These are phyloP conservation scores for Amylocystis lapponica DNA, from an alignment of 768 basidiomycete genomes.

Conservation along the genomic window DNA sequence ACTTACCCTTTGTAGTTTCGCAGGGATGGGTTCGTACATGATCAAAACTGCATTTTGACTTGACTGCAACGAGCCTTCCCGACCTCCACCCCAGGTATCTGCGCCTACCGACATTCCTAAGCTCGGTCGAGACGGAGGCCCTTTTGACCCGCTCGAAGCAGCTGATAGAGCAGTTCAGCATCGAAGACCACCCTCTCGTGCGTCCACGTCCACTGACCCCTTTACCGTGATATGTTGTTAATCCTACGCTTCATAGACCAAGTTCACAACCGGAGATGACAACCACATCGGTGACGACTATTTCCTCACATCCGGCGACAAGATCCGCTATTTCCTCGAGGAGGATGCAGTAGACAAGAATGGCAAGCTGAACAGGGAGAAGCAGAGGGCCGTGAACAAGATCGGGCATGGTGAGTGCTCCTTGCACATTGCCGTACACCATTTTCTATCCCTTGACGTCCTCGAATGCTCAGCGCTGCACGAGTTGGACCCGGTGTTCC, in stretches of 20 bases:
- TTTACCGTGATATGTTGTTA: too few species aligned
- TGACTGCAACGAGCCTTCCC: not conserved
- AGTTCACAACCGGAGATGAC: constrained; percentile 77
- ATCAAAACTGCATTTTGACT: not conserved
- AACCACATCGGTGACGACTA: constrained; percentile 89
- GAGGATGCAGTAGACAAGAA: constrained; percentile 70
- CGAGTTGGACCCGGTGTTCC: constrained; percentile 77
- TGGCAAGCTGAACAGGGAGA: constrained; percentile 66
- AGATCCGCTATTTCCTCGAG: constrained; percentile 93
- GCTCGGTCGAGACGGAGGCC: constrained; percentile 45
- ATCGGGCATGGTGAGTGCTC: constrained; percentile 69
- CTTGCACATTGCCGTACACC: too few species aligned
- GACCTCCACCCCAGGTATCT: constrained; percentile 76
- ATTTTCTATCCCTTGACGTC: not conserved
- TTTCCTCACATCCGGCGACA: constrained; percentile 88
- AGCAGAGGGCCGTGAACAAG: constrained; percentile 87
- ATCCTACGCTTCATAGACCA: constrained; percentile 52
- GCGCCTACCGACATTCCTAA: constrained; percentile 68
- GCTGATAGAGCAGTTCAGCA: constrained; percentile 71
- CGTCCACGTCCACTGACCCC: constrained; percentile 13
- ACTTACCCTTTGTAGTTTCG: constrained; percentile 39
- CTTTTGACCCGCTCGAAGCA: constrained; percentile 68
- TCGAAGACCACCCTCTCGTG: constrained; percentile 79
- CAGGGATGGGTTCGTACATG: constrained; percentile 41
- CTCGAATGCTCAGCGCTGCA: constrained; percentile 55